Evolutionary conservation across 306 rosid species (phyloP).

Genomic region (Begonia masoniana): DNA sequence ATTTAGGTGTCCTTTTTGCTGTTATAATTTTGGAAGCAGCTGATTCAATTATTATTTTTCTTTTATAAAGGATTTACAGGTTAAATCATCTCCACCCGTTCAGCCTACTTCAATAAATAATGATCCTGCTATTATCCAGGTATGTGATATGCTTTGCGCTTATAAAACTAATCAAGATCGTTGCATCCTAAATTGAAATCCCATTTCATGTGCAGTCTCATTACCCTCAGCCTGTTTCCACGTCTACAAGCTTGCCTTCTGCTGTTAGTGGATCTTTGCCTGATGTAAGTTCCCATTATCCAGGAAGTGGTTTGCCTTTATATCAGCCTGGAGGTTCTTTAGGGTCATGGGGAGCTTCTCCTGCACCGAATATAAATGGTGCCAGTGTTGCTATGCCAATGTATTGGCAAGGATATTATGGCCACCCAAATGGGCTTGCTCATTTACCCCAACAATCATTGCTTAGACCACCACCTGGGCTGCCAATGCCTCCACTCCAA

Average conservation of each 20-base stretch:
- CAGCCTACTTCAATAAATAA: conserved; percentile 54
- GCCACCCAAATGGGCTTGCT: conserved; percentile 68
- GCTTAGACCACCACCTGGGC: conserved; percentile 73
- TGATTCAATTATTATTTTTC: too few relatives aligned
- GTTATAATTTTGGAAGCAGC: too few relatives aligned
- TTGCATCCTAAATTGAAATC: conserved; percentile 11
- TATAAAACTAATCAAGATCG: conserved; percentile 4
- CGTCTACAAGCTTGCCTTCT: conserved; percentile 50
- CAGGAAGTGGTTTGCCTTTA: conserved; percentile 59
- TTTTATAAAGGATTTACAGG: conserved; percentile 61
- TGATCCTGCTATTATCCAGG: conserved; percentile 92
- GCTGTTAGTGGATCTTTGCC: conserved; percentile 52
- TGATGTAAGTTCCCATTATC: conserved; percentile 47
- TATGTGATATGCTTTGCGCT: conserved; percentile 6
- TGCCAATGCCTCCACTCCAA: conserved; percentile 65
- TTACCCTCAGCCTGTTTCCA: conserved; percentile 41
- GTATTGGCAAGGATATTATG: conserved; percentile 98
- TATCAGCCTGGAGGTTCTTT: conserved; percentile 79
- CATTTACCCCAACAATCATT: conserved; percentile 69
- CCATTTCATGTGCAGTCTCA: conserved; percentile 62
- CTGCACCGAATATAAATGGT: conserved; percentile 60
- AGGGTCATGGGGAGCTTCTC: conserved; percentile 76
- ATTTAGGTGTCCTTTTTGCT: too few relatives aligned
- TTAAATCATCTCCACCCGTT: conserved; percentile 69
- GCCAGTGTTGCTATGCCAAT: conserved; percentile 74